A percentile compares a stretch with the other conserved stretches of the same genome.
phyloP scores from a whole-genome alignment of 805 yeast genomes.

The Debaryomyces tyrocola region DNA sequence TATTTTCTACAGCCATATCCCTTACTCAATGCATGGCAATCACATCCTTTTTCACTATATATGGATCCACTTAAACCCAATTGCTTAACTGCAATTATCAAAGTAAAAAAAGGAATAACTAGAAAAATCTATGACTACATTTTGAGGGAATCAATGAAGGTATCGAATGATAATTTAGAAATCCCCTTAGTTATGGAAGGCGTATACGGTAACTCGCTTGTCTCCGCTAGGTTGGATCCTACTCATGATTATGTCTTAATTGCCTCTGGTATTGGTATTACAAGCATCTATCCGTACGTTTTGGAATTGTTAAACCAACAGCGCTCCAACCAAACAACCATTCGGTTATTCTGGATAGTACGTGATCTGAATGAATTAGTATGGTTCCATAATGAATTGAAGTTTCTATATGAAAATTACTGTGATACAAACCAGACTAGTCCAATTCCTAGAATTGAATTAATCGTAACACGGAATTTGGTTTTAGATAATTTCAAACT shows the following conservation, averaged over 20 bases:
- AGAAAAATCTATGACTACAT: slow-evolving; percentile 4
- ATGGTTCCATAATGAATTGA: slow-evolving; percentile 4
- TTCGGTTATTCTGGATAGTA: slow-evolving; percentile 2
- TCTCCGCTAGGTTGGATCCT: not conserved
- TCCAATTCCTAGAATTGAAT: too few relatives aligned
- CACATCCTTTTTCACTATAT: slow-evolving; percentile 4
- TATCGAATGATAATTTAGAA: not conserved
- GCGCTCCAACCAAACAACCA: not conserved
- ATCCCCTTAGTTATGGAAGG: slow-evolving; percentile 5
- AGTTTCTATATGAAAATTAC: not conserved
- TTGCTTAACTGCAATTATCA: not conserved
- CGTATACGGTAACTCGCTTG: not conserved
- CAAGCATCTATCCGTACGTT: not conserved
- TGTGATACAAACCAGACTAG: not conserved
- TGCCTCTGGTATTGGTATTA: slow-evolving; percentile 2
- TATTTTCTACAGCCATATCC: not conserved
- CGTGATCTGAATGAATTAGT: not conserved
- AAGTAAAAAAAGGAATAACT: slow-evolving; percentile 6
- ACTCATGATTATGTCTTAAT: not conserved
- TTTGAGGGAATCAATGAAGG: slow-evolving; percentile 1
- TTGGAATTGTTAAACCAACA: not conserved
- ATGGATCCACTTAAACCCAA: not conserved
- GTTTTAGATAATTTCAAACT: too few relatives aligned
- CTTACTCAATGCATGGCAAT: slow-evolving; percentile 3
- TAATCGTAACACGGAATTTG: too few relatives aligned